Base-by-base conservation (phyloP, 148 eudicot genomes). In the Drosera capensis region DNA sequence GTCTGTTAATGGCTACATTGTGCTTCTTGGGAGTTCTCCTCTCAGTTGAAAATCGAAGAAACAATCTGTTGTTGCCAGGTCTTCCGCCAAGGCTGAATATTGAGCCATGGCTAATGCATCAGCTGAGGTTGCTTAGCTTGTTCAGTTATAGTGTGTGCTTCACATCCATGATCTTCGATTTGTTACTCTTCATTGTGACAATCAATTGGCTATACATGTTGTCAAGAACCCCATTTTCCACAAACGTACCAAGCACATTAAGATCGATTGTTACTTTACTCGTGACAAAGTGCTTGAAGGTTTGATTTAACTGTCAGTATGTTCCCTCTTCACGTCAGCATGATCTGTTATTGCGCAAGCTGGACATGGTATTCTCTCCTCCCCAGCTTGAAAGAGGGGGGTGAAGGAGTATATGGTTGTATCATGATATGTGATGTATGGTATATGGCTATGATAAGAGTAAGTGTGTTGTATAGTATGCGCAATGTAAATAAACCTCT, bases 1-100 rank as follows among this genome's bases (percentile, higher is more conserved):
- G 8, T 53, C 47, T 11, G 12, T 53, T 7, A 23, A 24, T 3
- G 36, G 48, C 7, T 53, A 28, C 16, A 14, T 5, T 17, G 23
- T 53, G 0, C 18, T 43, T 8, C 48, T 53, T 20, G 40, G 48
- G 0, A 1, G 14, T 2, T 42, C 57, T 6, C 48, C 16, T 7
- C 41, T 53, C 19, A 14, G 35, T 2, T 53, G 48, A 23, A 41
- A 53, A 7, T 25, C 48, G 7, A 53, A 42, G 48, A 53, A 41
- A 25, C 57, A 53, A 53, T 8, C 4, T 9, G 26, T 6, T 5
- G 8, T 26, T 1, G 41, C 57, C 1, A 3, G 37, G 7, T 53
- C 57, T 8, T 41, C 24, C 11, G 18, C 25, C 14, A 39, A 41
- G n/a, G 57, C 23, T 5, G 57, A 53, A 14, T 40, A 40, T 14